Conservation (phyloP, 2,329 filamentous ascomycete genomes). For the Endocalyx cinctus region DNA sequence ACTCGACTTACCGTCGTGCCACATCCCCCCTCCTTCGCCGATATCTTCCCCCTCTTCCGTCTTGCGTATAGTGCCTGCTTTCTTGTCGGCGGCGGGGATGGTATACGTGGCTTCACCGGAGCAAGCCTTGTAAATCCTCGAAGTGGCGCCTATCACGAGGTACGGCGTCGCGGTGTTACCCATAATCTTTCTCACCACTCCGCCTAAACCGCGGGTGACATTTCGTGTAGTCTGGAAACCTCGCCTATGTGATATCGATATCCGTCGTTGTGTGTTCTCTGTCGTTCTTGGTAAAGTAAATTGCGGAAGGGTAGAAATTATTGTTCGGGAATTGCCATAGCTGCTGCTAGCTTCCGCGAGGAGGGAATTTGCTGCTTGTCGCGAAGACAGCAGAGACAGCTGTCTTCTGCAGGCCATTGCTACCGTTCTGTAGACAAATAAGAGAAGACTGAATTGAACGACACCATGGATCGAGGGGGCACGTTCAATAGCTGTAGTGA, state of each 20-base stretch:
- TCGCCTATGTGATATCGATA: slow-evolving; percentile 23
- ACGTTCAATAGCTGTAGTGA: too few relatives aligned
- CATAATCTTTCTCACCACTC: slow-evolving; percentile 20
- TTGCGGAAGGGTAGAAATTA: slow-evolving; percentile 3
- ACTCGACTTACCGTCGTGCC: slow-evolving; percentile 68
- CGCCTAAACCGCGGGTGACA: slow-evolving; percentile 21
- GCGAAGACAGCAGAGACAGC: slow-evolving; percentile 27
- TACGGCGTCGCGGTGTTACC: slow-evolving; percentile 47
- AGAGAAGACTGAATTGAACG: not conserved
- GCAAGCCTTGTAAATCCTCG: slow-evolving; percentile 74
- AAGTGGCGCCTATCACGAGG: slow-evolving; percentile 72
- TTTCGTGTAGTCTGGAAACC: slow-evolving; percentile 32
- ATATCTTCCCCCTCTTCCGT: slow-evolving; percentile 78
- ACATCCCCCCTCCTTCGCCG: slow-evolving; percentile 68
- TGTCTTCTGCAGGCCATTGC: slow-evolving; percentile 46
- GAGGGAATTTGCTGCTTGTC: slow-evolving; percentile 18
- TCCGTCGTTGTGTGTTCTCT: slow-evolving; percentile 4
- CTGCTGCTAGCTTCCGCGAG: slow-evolving; percentile 16
- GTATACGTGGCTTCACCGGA: slow-evolving; percentile 69
- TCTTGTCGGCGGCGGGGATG: slow-evolving; percentile 63
- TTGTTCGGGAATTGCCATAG: slow-evolving; percentile 8
- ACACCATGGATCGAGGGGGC: slow-evolving; percentile 9
- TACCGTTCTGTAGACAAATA: slow-evolving; percentile 3
- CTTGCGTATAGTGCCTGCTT: slow-evolving; percentile 62
- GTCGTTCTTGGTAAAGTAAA: too few relatives aligned